Base-by-base conservation (phyloP, 306 rosid species). In the Cucurbita maxima region DNA sequence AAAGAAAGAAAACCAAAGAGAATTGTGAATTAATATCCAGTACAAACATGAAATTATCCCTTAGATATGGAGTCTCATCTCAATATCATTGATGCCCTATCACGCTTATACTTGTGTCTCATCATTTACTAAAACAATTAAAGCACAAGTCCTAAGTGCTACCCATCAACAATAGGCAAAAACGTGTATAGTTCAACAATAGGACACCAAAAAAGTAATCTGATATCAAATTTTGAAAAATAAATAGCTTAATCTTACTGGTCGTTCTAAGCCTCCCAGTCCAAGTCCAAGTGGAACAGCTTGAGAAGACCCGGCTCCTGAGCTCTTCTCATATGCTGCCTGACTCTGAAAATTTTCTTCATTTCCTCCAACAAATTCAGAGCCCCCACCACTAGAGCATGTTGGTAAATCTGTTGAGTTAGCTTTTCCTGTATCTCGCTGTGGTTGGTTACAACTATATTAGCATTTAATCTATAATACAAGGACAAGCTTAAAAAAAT, bases 271-370 rank as follows among this genome's bases (percentile, higher is more conserved):
- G 78, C 90, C 86, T 80, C 89, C 81, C 58, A 81, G 44, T 74
- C 99, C 99, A 82, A 94, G 81, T 72, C 99, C 99, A 71, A 91
- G 91, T 5, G 99, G 99, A 79, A 80, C 83, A 79, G 87, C 75
- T 84, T 86, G 84, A 48, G 82, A 75, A 70, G 80, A 83, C 79
- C 77, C 89, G 53, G 88, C 71, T 74, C 36, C 75, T 76, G 75
- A 80, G 36, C 62, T 77, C 78, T 81, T 85, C 76, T 68, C 89
- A 78, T 76, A 60, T 58, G 78, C 20, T 22, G 57, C 19, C 57
- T 13, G 77, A 72, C 85, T 62, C 30, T 78, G 78, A 79, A 75
- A 72, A 62, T 45, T 85, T 76, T 74, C 80, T 68, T 60, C 82
- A 30, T 43, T 81, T 71, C 80, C 75, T 43, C 80, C 88, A 59